Evolutionary conservation across 805 yeast species (phyloP), one percentile per base, ranked within the genome.

Genomic region (Yamadazyma endophytica): DNA sequence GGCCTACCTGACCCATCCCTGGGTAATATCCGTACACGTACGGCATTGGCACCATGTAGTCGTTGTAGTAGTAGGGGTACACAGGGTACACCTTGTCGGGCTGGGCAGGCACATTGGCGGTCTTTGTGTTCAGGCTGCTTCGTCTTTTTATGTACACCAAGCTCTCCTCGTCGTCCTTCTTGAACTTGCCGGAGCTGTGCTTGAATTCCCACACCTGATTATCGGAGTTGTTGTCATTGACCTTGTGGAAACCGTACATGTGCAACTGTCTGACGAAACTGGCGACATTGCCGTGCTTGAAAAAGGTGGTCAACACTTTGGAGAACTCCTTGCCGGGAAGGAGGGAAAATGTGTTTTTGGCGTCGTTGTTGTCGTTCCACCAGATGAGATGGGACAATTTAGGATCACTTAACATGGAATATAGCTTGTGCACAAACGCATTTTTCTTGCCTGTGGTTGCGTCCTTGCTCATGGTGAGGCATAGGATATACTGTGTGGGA

Each of bases 171-270:
- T 70, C 75, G 33, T 64, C 70, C 40, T 65, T 70, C 31, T 59
- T 57, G 45, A 75, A 75, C 37, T 61, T 66, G 3, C 77, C 78
- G 25, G 64, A 53, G 27, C 66, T 55, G 40, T 75, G 80, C 37
- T 73, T 69, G 52, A 75, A 75, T 46, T 74, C 79, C 79, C 79
- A 75, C 4, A 73, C 57, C 13, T 33, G 29, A 15, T 36, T 41
- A 15, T 41, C 46, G 21, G 25, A 35, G 16, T 30, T 36, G 21
- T 31, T 37, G 37, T 73, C 78, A 39, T 62, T 73, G 6, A 83
- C 79, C 60, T 89, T 88, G 57, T 89, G 96, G 63, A 89, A 88
- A 1, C 96, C 96, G 54, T 88, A 88, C 97, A 89, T 90, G 64
- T 90, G 95, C 27, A 89, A 65, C 58, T 90, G 97, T 28, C 97